Evolutionary conservation across 1,284 basidiomycete genomes (phyloP).

Genomic region (Phellopilus nigrolimitatus): DNA sequence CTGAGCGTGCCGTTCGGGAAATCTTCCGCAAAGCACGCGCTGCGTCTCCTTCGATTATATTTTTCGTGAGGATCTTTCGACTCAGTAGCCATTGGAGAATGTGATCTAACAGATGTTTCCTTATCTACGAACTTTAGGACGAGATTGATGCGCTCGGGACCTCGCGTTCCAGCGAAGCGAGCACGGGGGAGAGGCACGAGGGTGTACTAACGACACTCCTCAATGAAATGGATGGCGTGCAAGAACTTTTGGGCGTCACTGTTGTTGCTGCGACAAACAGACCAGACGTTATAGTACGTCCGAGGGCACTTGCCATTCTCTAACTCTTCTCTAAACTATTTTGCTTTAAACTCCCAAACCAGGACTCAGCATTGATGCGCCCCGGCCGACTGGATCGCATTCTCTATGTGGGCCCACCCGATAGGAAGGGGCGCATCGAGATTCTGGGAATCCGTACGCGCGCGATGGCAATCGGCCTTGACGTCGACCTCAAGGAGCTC

Average conservation of each 20-base stretch:
- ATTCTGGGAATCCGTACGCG: conserved; percentile 77
- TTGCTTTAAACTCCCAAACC: background rate
- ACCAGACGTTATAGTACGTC: conserved; percentile 85
- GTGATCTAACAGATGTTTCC: too few species aligned
- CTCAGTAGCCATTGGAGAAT: too few species aligned
- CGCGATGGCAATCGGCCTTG: conserved; percentile 77
- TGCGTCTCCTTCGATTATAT: conserved; percentile 91
- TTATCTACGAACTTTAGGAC: conserved; percentile 54
- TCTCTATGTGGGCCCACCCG: conserved; percentile 91
- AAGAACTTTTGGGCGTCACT: conserved; percentile 88
- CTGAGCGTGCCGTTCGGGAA: conserved; percentile 90
- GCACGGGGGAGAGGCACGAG: conserved; percentile 60
- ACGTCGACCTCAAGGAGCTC: conserved; percentile 65
- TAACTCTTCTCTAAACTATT: background rate
- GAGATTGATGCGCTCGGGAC: conserved; percentile 94
- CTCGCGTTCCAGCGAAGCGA: conserved; percentile 63
- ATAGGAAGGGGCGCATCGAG: conserved; percentile 72
- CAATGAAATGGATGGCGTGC: conserved; percentile 99
- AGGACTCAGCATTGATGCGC: conserved; percentile 94
- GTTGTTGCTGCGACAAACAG: conserved; percentile 96
- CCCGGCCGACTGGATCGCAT: conserved; percentile 96
- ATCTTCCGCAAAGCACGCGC: conserved; percentile 94
- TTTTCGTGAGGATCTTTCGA: conserved; percentile 94
- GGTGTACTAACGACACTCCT: conserved; percentile 91
- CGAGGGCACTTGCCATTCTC: too few species aligned